A percentile compares a stretch with the other conserved stretches of the same genome.
These are phyloP conservation scores for Pseudomonodictys pantanalensis DNA, from an alignment of 495 filamentous ascomycete genomes.

Conservation along the genomic window DNA sequence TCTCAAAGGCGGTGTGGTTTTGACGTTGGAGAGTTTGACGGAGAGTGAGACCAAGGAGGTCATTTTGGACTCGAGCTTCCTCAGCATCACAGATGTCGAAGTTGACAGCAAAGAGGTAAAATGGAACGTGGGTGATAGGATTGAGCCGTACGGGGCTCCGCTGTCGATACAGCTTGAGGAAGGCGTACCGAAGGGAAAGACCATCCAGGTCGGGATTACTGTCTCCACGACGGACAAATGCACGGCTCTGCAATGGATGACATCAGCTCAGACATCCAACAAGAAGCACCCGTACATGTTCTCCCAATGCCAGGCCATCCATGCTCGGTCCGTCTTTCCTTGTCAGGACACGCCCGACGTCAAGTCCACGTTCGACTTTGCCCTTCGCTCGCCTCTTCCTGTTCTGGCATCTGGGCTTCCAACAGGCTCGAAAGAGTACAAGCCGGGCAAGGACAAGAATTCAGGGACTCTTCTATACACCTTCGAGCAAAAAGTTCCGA, in stretches of 20 bases:
- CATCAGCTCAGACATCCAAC: slow-evolving; percentile 84
- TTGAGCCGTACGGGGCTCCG: slow-evolving; percentile 75
- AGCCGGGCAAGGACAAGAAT: slow-evolving; percentile 48
- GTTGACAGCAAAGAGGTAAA: slow-evolving; percentile 57
- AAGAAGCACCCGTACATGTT: slow-evolving; percentile 96
- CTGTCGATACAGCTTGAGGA: slow-evolving; percentile 68
- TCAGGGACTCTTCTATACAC: slow-evolving; percentile 63
- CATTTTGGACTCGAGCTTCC: slow-evolving; percentile 79
- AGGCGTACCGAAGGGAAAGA: slow-evolving; percentile 58
- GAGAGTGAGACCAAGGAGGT: slow-evolving; percentile 68
- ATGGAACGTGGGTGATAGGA: slow-evolving; percentile 66
- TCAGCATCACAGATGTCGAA: slow-evolving; percentile 66
- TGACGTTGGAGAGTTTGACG: slow-evolving; percentile 70
- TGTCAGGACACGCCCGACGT: slow-evolving; percentile 97
- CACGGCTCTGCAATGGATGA: slow-evolving; percentile 92
- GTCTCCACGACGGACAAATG: slow-evolving; percentile 76
- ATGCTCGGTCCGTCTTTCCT: slow-evolving; percentile 87
- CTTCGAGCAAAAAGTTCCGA: slow-evolving; percentile 85
- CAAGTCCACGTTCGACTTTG: slow-evolving; percentile 86
- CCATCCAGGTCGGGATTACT: slow-evolving; percentile 59
- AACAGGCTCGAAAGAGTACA: slow-evolving; percentile 50
- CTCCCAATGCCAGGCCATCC: slow-evolving; percentile 96
- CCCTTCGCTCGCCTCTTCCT: slow-evolving; percentile 78
- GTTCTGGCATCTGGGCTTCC: slow-evolving; percentile 85
- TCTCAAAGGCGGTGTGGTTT: slow-evolving; percentile 69